Conservation (phyloP, 192 early-diverging fungal species). For the Coemansia sp. region DNA sequence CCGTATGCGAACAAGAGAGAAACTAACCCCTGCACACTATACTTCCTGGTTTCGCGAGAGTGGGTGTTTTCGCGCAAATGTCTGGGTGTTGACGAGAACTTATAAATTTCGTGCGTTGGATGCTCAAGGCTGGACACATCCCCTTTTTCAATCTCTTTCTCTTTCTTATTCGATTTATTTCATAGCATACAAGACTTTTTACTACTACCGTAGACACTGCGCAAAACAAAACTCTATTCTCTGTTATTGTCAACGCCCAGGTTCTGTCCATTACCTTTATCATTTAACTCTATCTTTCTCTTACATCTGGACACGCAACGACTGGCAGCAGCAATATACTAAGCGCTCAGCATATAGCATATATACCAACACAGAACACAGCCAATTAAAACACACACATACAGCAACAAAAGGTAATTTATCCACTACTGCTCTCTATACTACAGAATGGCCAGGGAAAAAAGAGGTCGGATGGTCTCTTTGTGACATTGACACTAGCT, state of each 20-base stretch:
- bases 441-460: conserved; percentile 3
- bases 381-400: conserved; percentile 9
- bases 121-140: background rate
- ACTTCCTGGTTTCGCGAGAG: background rate
- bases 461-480: background rate
- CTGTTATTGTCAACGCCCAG: background rate
- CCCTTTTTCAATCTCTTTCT: background rate
- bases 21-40: conserved; percentile 9
- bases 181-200: background rate
- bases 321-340: background rate
- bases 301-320: too few relatives aligned
- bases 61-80: conserved; percentile 1
- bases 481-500: conserved; percentile 2
- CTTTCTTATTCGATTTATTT: background rate
- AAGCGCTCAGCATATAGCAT: background rate
- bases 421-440: conserved; percentile 7
- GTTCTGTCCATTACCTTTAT: background rate
- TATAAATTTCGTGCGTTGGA: conserved; percentile 2
- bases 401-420: conserved; percentile 8
- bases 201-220: background rate
- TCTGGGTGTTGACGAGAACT: background rate
- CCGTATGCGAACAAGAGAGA: background rate
- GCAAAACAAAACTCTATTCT: conserved; percentile 1
- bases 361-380: conserved; percentile 1
- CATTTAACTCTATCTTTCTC: too few relatives aligned